These are phyloP conservation scores for Cryptococcus sp. DNA, from an alignment of 1,284 basidiomycete genomes.

Conservation along the genomic window DNA sequence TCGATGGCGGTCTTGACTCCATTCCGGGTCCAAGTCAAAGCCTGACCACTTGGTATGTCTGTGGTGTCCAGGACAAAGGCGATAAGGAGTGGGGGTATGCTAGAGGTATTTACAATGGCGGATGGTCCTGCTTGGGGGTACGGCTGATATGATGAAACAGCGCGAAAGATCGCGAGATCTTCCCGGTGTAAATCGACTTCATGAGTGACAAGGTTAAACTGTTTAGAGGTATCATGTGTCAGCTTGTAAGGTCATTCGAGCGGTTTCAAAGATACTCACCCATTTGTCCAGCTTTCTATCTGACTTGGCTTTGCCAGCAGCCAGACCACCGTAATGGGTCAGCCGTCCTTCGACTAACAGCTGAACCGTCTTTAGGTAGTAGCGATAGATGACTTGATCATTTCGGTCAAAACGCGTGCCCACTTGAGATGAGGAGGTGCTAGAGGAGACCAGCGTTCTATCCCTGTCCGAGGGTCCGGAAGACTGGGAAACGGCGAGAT, in stretches of 20 bases:
- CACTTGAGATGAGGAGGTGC: conserved; percentile 27
- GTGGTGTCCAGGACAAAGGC: conserved; percentile 52
- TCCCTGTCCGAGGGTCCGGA: no score
- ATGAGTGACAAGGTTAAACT: conserved; percentile 51
- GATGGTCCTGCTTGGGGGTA: conserved; percentile 8
- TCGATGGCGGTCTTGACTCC: conserved; percentile 36
- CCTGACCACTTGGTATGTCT: conserved; percentile 46
- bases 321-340: conserved; percentile 38
- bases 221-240: neutral
- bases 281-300: conserved; percentile 51
- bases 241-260: no score
- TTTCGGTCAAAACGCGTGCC: conserved; percentile 22
- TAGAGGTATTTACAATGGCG: conserved; percentile 17
- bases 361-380: conserved; percentile 52
- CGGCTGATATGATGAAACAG: conserved; percentile 35
- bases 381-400: conserved; percentile 51
- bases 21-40: conserved; percentile 42
- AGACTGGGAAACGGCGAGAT: no score
- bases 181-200: conserved; percentile 48
- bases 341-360: conserved; percentile 49
- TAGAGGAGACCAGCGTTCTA: conserved; percentile 10
- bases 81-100: conserved; percentile 49
- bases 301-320: neutral
- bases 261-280: conserved; percentile 29
- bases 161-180: conserved; percentile 46